phyloP scores from a whole-genome alignment of 2,329 filamentous ascomycete species.

The Tolypocladium endophyticum region DNA sequence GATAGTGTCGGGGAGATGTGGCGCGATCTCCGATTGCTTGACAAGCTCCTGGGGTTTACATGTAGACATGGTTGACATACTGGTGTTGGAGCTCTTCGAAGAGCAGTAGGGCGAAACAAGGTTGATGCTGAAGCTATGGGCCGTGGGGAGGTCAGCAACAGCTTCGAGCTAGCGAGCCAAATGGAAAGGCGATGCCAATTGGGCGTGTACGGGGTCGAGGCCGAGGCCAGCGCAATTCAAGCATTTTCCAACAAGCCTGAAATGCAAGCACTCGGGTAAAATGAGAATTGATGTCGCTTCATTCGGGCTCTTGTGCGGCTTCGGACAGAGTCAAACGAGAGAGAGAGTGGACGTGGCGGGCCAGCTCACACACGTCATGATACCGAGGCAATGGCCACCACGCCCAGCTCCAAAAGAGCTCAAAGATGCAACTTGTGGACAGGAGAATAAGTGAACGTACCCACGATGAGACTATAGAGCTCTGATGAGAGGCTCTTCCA shows the following conservation, averaged over 20 bases:
- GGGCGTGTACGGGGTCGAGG: neutral
- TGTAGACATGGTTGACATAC: neutral
- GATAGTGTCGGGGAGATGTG: neutral
- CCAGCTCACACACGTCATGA: neutral
- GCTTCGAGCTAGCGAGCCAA: neutral
- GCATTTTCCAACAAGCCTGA: neutral
- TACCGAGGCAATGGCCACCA: neutral
- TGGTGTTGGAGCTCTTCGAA: neutral
- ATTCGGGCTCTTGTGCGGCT: neutral
- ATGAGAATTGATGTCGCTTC: neutral
- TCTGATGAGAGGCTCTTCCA: neutral
- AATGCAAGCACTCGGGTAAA: neutral
- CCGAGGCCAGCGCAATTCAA: neutral
- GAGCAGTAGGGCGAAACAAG: neutral
- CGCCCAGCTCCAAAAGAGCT: neutral
- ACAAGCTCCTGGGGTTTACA: neutral
- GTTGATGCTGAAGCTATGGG: neutral
- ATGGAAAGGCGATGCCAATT: too few relatives aligned
- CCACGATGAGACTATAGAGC: neutral
- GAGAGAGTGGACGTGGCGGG: neutral
- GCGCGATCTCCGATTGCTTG: neutral
- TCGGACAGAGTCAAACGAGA: neutral
- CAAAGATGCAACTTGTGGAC: neutral
- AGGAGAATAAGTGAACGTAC: neutral
- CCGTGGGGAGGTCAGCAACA: neutral